These are phyloP conservation scores for Erodium chrysanthum DNA, from an alignment of 441 rosid species.

Conservation along the genomic window DNA sequence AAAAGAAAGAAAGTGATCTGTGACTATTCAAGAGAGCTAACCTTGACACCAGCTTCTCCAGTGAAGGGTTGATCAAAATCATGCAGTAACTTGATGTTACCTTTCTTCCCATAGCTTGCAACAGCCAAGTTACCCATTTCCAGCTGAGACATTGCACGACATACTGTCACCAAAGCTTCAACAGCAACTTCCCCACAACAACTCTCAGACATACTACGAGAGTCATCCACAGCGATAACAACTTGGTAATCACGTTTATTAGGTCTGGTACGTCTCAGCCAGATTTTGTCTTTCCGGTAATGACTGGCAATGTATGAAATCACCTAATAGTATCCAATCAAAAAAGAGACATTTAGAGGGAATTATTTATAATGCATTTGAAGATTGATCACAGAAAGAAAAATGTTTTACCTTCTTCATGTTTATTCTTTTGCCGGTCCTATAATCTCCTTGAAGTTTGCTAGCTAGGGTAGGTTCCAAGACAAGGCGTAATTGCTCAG, in stretches of 20 bases:
- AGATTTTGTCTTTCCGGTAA: conserved; percentile 87
- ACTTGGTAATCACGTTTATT: conserved; percentile 96
- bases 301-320: conserved; percentile 95
- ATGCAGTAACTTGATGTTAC: conserved; percentile 69
- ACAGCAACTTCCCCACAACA: conserved; percentile 79
- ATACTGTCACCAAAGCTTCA: conserved; percentile 86
- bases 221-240: conserved; percentile 89
- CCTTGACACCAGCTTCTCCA: conserved; percentile 80
- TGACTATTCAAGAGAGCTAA: conserved; percentile 20
- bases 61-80: conserved; percentile 86
- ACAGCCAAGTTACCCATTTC: conserved; percentile 95
- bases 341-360: background rate
- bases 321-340: conserved; percentile 34
- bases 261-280: conserved; percentile 91
- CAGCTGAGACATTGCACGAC: conserved; percentile 88
- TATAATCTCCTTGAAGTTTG: conserved; percentile 94
- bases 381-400: background rate
- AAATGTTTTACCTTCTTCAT: conserved; percentile 64
- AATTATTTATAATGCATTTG: background rate
- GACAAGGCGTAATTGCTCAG: conserved; percentile 91
- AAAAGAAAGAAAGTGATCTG: background rate
- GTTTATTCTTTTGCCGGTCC: conserved; percentile 93
- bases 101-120: conserved; percentile 81
- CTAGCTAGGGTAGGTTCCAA: conserved; percentile 91
- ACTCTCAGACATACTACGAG: conserved; percentile 87